A percentile compares a stretch with the other conserved stretches of the same genome.
These are phyloP conservation scores for Verbascum thapsus DNA, from an alignment of 257 asterid genomes.

Conservation along the genomic window DNA sequence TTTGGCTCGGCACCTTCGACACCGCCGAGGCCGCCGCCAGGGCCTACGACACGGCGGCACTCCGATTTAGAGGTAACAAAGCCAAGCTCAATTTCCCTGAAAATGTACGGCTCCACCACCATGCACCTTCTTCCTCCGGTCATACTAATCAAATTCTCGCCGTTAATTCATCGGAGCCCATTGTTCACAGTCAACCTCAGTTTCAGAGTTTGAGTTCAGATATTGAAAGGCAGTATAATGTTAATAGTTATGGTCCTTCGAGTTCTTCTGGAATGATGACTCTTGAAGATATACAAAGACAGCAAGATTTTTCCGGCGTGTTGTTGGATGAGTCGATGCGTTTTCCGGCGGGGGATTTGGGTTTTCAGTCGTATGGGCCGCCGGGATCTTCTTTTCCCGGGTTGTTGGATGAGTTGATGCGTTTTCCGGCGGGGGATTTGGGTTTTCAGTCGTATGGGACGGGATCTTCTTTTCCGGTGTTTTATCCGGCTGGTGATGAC, in stretches of 20 bases:
- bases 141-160: constrained; percentile 11
- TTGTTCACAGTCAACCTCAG: constrained; percentile 36
- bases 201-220: constrained; percentile 1
- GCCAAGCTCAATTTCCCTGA: constrained; percentile 66
- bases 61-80: constrained; percentile 55
- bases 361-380: constrained; percentile 11
- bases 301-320: constrained; percentile 4
- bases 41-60: constrained; percentile 64
- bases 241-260: too few species aligned
- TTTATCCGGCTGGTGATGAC: not conserved
- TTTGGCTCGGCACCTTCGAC: constrained; percentile 63
- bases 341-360: too few species aligned
- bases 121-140: not conserved
- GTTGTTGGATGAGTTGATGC: too few species aligned
- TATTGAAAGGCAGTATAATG: not conserved
- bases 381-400: too few species aligned
- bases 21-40: constrained; percentile 58
- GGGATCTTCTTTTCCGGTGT: constrained; percentile 12
- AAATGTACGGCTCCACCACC: constrained; percentile 41
- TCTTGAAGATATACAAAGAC: constrained; percentile 35
- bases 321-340: constrained; percentile 29
- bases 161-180: constrained; percentile 33
- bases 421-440: too few species aligned
- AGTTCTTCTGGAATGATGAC: constrained; percentile 19
- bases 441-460: too few species aligned